Conservation (phyloP, 2,329 filamentous ascomycete genomes). For the Fusarium caatingaense region DNA sequence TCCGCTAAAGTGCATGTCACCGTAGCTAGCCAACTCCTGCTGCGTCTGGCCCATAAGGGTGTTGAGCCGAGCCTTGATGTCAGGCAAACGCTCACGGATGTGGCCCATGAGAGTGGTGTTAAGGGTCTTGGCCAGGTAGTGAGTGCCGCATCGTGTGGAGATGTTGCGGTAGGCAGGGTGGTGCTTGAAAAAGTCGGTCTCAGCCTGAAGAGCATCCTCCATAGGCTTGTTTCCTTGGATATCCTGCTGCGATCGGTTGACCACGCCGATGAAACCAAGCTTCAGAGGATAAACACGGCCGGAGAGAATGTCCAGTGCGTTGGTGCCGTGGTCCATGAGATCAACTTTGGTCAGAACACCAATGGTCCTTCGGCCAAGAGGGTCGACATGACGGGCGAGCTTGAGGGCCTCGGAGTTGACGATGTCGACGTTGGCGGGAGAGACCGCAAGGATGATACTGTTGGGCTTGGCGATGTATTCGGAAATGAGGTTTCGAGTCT, state of each 20-base stretch:
- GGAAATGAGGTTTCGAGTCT: slow-evolving; percentile 94
- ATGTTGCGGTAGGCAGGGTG: slow-evolving; percentile 98
- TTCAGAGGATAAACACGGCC: slow-evolving; percentile 97
- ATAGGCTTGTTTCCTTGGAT: slow-evolving; percentile 97
- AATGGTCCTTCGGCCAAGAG: slow-evolving; percentile 92
- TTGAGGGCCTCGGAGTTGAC: slow-evolving; percentile 99
- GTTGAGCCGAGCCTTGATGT: slow-evolving; percentile 97
- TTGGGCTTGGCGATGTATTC: slow-evolving; percentile 99
- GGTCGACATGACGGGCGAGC: slow-evolving; percentile 95
- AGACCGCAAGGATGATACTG: slow-evolving; percentile 96
- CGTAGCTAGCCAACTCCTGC: slow-evolving; percentile 97
- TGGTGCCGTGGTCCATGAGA: slow-evolving; percentile 98
- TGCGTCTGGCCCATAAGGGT: slow-evolving; percentile 99
- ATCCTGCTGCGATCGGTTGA: slow-evolving; percentile 98
- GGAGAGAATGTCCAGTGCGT: slow-evolving; percentile 96
- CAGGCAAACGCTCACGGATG: slow-evolving; percentile 93
- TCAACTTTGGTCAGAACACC: slow-evolving; percentile 97
- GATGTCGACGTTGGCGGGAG: slow-evolving; percentile 96
- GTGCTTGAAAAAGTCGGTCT: slow-evolving; percentile 95
- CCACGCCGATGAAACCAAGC: slow-evolving; percentile 96
- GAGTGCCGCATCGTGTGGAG: slow-evolving; percentile 90
- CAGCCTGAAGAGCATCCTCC: slow-evolving; percentile 87
- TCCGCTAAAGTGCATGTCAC: slow-evolving; percentile 96
- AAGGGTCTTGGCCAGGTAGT: slow-evolving; percentile 92
- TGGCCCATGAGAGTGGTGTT: slow-evolving; percentile 96